A percentile compares a stretch with the other conserved stretches of the same genome.
phyloP scores from a whole-genome alignment of 495 filamentous ascomycete genomes.

The Echria macrotheca region DNA sequence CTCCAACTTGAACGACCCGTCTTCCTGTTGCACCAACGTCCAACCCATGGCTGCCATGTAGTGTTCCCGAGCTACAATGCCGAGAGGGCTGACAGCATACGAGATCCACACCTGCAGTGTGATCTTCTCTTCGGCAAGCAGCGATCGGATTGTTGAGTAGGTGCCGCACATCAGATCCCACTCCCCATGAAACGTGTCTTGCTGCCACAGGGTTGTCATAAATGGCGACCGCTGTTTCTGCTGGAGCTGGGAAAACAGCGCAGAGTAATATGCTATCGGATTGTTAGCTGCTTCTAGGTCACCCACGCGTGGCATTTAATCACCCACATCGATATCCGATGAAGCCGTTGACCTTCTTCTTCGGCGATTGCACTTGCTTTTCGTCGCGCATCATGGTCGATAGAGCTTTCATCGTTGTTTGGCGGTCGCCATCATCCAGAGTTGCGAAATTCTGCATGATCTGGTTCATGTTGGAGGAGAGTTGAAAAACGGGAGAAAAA shows the following conservation, averaged over 20 bases:
- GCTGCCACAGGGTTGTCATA: conserved; percentile 21
- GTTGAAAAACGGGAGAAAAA: too few relatives aligned
- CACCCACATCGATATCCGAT: conserved; percentile 15
- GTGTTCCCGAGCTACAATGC: conserved; percentile 16
- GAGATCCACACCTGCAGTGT: conserved; percentile 23
- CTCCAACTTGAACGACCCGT: conserved; percentile 15
- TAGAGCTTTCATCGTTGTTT: too few relatives aligned
- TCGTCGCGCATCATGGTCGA: too few relatives aligned
- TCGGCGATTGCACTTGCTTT: too few relatives aligned
- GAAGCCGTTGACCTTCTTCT: conserved; percentile 19
- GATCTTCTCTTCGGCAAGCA: conserved; percentile 16
- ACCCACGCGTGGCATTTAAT: not conserved
- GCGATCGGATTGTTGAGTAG: conserved; percentile 21
- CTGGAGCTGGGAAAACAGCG: conserved; percentile 13
- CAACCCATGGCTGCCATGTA: conserved; percentile 23
- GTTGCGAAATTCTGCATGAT: too few relatives aligned
- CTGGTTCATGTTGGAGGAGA: too few relatives aligned
- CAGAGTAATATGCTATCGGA: conserved; percentile 14
- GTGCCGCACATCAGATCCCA: conserved; percentile 26
- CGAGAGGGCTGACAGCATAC: conserved; percentile 16
- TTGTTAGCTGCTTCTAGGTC: not conserved
- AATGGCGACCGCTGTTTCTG: conserved; percentile 19
- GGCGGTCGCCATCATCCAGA: too few relatives aligned
- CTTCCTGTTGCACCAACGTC: conserved; percentile 12
- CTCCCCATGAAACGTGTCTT: conserved; percentile 22